These are phyloP conservation scores for Rhododendron mucronatum DNA, from an alignment of 148 eudicot genomes.

Conservation along the genomic window DNA sequence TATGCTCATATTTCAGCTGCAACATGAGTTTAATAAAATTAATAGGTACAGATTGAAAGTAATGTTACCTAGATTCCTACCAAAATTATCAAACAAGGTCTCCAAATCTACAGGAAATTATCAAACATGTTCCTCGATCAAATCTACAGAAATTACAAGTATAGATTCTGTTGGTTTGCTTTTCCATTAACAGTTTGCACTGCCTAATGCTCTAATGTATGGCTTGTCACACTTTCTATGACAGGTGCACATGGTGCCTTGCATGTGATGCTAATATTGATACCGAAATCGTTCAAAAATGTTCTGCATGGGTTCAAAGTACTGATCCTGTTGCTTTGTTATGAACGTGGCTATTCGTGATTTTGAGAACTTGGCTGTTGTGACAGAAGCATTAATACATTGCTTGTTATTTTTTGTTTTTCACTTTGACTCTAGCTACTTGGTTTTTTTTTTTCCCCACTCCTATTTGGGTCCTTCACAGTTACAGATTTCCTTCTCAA, in stretches of 20 bases:
- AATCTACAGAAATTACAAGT: not conserved
- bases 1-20: not conserved
- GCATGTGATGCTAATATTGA: not conserved
- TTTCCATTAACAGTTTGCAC: not conserved
- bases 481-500: not conserved
- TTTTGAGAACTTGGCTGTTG: not conserved
- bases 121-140: not conserved
- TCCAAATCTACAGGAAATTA: not conserved
- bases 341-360: not conserved
- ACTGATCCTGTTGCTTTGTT: not conserved
- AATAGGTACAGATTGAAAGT: not conserved
- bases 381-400: not conserved
- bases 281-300: not conserved
- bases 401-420: not conserved
- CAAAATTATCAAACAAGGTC: not conserved
- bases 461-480: not conserved
- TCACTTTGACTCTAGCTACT: not conserved
- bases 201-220: not conserved
- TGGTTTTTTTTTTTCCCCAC: not conserved
- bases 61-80: not conserved
- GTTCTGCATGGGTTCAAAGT: not conserved
- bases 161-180: not conserved
- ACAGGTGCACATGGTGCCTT: not conserved
- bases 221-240: not conserved
- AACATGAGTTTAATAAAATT: not conserved